Base-by-base conservation (phyloP, 1,284 basidiomycete species). In the Melanopsichium pennsylvanicum region DNA sequence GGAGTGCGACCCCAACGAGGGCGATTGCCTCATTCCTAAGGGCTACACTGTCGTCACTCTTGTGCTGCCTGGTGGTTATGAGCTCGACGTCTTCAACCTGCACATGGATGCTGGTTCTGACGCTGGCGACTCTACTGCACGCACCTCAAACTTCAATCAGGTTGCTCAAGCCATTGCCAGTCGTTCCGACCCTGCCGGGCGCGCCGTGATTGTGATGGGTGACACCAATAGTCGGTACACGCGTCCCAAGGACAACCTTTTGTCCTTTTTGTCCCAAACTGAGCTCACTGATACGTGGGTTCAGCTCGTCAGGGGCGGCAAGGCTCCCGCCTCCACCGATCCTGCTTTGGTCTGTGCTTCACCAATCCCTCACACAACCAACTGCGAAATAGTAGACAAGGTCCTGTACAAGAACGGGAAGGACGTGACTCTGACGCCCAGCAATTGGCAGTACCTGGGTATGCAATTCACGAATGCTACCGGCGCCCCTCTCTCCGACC, bases 131-230 rank as follows among this genome's bases (percentile, higher is more conserved):
- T 50, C 46, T 11, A 40, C 19, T 32, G 55, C 55, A 7, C 47
- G 55, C 19, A 45, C 15, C 5, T 39, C 47, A n/a, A 58, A 58
- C 33, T 49, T 58, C 37, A 29, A 40, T 10, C 55, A 58, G 42
- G 25, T 58, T 0, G 55, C 55, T 11, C n/a, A 35, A 18, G 55
- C 55, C 16, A 58, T 58, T 22, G 37, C 41, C 25, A 34, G 34
- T 18, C 46, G 47, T 15, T 49, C 46, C 21, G 45, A 56, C 27
- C 16, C 39, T 5, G 47, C 41, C 13, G 42, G 27, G 7, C 41
- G 55, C 2, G 55, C 55, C 6, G 55, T 58, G 7, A 45, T 58
- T 15, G 55, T 58, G n/a, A 58, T 58, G 55, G 55, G 55, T 21
- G 55, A 58, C 32, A 49, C 55, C 15, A 58, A 58, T 37, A 49